Percentiles rank a stretch among this genome's conserved stretches.
Conservation (phyloP, 768 basidiomycete genomes). For the Mycena olivaceomarginata region DNA sequence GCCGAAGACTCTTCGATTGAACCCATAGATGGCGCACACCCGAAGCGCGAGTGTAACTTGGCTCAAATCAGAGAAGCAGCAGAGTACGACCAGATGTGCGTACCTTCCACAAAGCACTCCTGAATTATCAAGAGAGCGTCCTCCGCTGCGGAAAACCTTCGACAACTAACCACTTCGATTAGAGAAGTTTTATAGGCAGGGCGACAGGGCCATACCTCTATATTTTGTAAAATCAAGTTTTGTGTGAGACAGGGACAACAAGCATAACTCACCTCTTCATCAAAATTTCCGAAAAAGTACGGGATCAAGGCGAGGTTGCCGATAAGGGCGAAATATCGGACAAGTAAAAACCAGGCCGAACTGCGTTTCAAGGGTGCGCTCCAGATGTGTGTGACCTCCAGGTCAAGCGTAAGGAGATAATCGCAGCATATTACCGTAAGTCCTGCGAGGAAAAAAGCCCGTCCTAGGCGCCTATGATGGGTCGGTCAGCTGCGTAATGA, state of each 20-base stretch:
- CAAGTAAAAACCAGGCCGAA: slow-evolving; percentile 6
- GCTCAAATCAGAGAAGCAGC: not conserved
- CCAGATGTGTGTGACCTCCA: slow-evolving; percentile 20
- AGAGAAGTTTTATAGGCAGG: not conserved
- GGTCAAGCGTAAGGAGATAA: slow-evolving; percentile 1
- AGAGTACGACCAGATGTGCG: not conserved
- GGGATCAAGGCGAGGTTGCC: slow-evolving; percentile 17
- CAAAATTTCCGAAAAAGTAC: slow-evolving; percentile 10
- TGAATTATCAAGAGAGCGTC: slow-evolving; percentile 11
- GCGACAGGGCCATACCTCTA: not conserved
- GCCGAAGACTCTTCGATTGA: slow-evolving; percentile 16
- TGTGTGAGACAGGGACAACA: not conserved
- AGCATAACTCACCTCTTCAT: slow-evolving; percentile 1
- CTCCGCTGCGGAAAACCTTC: slow-evolving; percentile 1
- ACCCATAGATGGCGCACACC: slow-evolving; percentile 18
- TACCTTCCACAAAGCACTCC: slow-evolving; percentile 16
- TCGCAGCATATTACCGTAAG: slow-evolving; percentile 15
- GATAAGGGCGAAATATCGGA: slow-evolving; percentile 13
- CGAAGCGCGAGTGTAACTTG: slow-evolving; percentile 15
- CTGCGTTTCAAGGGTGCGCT: slow-evolving; percentile 6
- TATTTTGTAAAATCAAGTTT: not conserved
- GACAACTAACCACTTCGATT: not conserved
- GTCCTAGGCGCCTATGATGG: not conserved
- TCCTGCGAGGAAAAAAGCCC: slow-evolving; percentile 11
- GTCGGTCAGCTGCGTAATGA: slow-evolving; percentile 4